Conservation (phyloP, 2,329 filamentous ascomycete genomes). For the Emmonsiellopsis sp. region DNA sequence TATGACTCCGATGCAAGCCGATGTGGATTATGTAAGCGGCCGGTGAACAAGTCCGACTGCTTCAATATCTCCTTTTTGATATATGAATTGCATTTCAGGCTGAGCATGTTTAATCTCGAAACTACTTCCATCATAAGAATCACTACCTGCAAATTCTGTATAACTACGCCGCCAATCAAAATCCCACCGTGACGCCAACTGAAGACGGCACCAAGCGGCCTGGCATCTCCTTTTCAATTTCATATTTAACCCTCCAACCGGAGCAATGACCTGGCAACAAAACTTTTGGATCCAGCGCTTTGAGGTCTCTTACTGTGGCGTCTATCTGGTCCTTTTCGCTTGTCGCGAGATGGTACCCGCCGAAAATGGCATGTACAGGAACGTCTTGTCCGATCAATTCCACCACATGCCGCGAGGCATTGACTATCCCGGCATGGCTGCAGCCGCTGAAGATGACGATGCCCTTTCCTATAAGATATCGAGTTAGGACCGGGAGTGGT, state of each 20-base stretch:
- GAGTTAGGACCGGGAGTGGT: background rate
- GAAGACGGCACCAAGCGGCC: slow-evolving; percentile 42
- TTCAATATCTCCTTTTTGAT: too few species aligned
- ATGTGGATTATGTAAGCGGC: too few species aligned
- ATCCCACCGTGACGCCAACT: slow-evolving; percentile 36
- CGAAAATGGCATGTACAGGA: slow-evolving; percentile 42
- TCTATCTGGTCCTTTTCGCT: slow-evolving; percentile 35
- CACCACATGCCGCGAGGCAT: slow-evolving; percentile 39
- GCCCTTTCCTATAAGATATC: slow-evolving; percentile 33
- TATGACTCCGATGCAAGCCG: background rate
- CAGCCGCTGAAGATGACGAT: slow-evolving; percentile 49
- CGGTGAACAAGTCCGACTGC: too few species aligned
- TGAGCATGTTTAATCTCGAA: too few species aligned
- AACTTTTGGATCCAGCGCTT: slow-evolving; percentile 37
- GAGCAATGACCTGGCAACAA: slow-evolving; percentile 48
- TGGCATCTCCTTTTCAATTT: slow-evolving; percentile 43
- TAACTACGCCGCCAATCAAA: slow-evolving; percentile 13
- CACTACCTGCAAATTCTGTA: too few species aligned
- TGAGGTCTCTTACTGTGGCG: slow-evolving; percentile 40
- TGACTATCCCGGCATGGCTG: slow-evolving; percentile 47
- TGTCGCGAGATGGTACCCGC: slow-evolving; percentile 46
- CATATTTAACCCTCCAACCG: slow-evolving; percentile 46
- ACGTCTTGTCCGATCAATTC: slow-evolving; percentile 26
- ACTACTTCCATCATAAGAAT: too few species aligned
- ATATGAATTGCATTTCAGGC: too few species aligned